Evolutionary conservation across 441 rosid species (phyloP), one percentile per base, ranked within the genome.

Genomic region (Populus tomentosa): DNA sequence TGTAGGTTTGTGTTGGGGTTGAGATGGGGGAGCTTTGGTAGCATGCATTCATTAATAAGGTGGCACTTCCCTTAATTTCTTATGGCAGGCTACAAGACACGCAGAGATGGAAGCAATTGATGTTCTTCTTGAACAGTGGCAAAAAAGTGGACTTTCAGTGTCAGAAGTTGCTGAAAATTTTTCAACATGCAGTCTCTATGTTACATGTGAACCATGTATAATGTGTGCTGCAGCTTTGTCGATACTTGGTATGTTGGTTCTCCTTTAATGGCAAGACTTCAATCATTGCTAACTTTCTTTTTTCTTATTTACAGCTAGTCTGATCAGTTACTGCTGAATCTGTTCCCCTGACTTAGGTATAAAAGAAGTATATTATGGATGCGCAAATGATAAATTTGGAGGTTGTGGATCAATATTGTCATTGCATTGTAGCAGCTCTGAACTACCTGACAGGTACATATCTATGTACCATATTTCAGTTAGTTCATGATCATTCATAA

Each of bases 41-140:
- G 56, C 2, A 14, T 46, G 56, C 18, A 13, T 46, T 46, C 56
- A 46, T 14, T 14, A 4, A 46, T 46, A 46, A 46, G 56, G 13
- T 32, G 33, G 77, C 26, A 64, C 11, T 33, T 10, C 28, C 62
- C 42, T 50, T 72, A 32, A 36, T 77, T 77, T 75, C n/a, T 76
- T 69, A 59, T 38, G 68, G 70, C 74, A 89, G 95, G 98, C 98
- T 61, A 89, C 94, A 28, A 91, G 94, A 81, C 98, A 94, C 87
- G 98, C 98, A 13, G 98, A 94, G 86, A 94, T 93, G 97, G 98
- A 94, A 85, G 98, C 98, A 70, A 87, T 88, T 73, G 94, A 94
- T 82, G 36, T 71, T 82, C 92, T 94, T 78, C 81, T 89, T 21
- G 88, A 80, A 76, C 86, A 84, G 74, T 93, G 98, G 95, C 89